phyloP scores from a whole-genome alignment of 2,329 filamentous ascomycete genomes.

The Ascomycota sp. region DNA sequence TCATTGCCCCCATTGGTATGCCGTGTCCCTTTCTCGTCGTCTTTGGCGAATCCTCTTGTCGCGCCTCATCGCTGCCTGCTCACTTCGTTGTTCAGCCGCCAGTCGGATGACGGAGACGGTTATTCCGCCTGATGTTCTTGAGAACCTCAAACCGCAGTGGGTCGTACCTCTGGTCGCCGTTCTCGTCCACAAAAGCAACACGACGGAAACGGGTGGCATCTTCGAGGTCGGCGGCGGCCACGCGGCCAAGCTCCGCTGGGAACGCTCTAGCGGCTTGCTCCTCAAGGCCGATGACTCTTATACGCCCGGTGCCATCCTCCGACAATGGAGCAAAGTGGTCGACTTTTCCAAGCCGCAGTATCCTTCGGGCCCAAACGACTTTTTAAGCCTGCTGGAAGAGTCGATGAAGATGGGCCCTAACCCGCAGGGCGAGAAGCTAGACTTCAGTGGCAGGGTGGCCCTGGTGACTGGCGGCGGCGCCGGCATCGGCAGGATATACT shows the following conservation, averaged over 20 bases:
- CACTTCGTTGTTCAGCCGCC: slow-evolving; percentile 35
- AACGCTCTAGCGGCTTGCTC: slow-evolving; percentile 73
- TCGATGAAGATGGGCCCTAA: slow-evolving; percentile 60
- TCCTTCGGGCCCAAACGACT: slow-evolving; percentile 71
- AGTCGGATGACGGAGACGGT: slow-evolving; percentile 90
- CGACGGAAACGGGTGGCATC: slow-evolving; percentile 64
- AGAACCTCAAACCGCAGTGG: slow-evolving; percentile 78
- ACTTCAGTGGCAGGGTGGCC: slow-evolving; percentile 71
- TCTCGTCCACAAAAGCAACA: slow-evolving; percentile 71
- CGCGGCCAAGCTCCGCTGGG: slow-evolving; percentile 84
- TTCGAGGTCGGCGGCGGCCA: slow-evolving; percentile 90
- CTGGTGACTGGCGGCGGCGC: slow-evolving; percentile 76
- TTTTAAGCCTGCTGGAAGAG: slow-evolving; percentile 66
- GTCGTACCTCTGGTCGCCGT: slow-evolving; percentile 82
- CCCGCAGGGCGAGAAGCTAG: slow-evolving; percentile 49
- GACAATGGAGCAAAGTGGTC: slow-evolving; percentile 73
- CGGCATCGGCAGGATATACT: slow-evolving; percentile 81
- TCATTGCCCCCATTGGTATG: slow-evolving; percentile 65
- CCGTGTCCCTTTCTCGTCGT: too few species aligned
- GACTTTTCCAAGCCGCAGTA: slow-evolving; percentile 71
- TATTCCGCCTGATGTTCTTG: slow-evolving; percentile 83
- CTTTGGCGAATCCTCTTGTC: neutral
- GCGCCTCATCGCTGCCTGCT: too few species aligned
- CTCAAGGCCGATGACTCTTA: slow-evolving; percentile 76
- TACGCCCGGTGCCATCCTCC: slow-evolving; percentile 70